Evolutionary conservation across 805 yeast species (phyloP).

Genomic region (Cyberlindnera xylosilytica): DNA sequence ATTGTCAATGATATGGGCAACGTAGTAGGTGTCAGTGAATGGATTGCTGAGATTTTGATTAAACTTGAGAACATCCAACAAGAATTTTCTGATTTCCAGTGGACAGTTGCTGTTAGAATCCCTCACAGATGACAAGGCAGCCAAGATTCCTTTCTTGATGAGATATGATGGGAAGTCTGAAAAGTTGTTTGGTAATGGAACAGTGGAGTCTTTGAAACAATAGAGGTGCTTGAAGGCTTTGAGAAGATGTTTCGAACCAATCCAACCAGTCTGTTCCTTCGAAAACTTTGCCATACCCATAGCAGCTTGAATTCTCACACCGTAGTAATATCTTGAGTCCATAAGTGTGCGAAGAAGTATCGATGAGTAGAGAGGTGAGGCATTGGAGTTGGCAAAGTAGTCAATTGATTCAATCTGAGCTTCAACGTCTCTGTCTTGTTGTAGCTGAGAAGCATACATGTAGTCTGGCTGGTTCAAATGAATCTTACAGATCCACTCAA

Average conservation of each 20-base stretch:
- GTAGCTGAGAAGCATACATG: slow-evolving; percentile 91
- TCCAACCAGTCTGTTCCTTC: slow-evolving; percentile 52
- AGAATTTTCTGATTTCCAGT: slow-evolving; percentile 51
- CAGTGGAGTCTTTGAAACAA: slow-evolving; percentile 64
- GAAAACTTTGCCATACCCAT: slow-evolving; percentile 70
- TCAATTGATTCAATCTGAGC: slow-evolving; percentile 86
- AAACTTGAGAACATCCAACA: slow-evolving; percentile 70
- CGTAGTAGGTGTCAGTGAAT: slow-evolving; percentile 69
- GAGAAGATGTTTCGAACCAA: slow-evolving; percentile 72
- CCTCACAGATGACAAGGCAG: slow-evolving; percentile 55
- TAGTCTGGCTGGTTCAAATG: slow-evolving; percentile 87
- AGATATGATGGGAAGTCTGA: slow-evolving; percentile 65
- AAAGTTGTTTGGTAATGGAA: slow-evolving; percentile 83
- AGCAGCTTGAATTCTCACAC: slow-evolving; percentile 86
- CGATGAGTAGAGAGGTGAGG: slow-evolving; percentile 67
- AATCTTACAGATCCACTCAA: slow-evolving; percentile 89
- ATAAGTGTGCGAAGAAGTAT: slow-evolving; percentile 73
- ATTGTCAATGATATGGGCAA: slow-evolving; percentile 54
- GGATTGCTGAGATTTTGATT: slow-evolving; percentile 82
- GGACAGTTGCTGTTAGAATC: slow-evolving; percentile 66
- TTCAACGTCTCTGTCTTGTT: slow-evolving; percentile 93
- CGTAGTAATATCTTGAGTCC: slow-evolving; percentile 85
- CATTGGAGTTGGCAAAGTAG: slow-evolving; percentile 62
- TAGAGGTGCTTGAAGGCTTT: slow-evolving; percentile 65
- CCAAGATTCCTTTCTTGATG: slow-evolving; percentile 66